Evolutionary conservation across 2,329 filamentous ascomycete genomes (phyloP).

Genomic region (Sclerotinia minor): DNA sequence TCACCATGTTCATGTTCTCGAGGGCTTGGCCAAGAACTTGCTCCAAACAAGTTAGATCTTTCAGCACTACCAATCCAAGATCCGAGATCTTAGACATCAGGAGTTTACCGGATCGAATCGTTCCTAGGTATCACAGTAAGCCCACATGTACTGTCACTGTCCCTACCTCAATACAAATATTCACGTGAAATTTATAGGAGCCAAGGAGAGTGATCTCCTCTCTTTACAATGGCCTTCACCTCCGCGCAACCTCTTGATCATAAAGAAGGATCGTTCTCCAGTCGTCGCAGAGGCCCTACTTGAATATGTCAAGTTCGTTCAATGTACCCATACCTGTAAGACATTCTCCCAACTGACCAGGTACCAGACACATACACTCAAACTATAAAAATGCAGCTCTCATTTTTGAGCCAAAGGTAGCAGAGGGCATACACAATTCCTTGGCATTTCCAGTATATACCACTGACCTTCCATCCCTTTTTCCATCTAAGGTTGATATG

Average conservation of each 20-base stretch:
- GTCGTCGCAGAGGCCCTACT: constrained; percentile 42
- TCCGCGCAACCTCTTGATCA: constrained; percentile 66
- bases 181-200: constrained; percentile 52
- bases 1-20: constrained; percentile 27
- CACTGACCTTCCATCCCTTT: constrained; percentile 45
- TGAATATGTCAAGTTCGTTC: constrained; percentile 43
- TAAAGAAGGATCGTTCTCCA: constrained; percentile 62
- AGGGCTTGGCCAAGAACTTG: constrained; percentile 26
- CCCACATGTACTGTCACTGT: not conserved
- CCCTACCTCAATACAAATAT: not conserved
- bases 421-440: constrained; percentile 66
- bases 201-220: constrained; percentile 58
- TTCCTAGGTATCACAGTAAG: constrained; percentile 65
- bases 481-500: constrained; percentile 82
- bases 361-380: constrained; percentile 65
- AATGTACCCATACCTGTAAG: not conserved
- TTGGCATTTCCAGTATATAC: constrained; percentile 75
- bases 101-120: constrained; percentile 54
- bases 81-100: constrained; percentile 53
- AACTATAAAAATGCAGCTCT: constrained; percentile 81
- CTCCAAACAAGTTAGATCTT: constrained; percentile 39
- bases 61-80: constrained; percentile 51
- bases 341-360: constrained; percentile 24
- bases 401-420: constrained; percentile 77
- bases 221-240: constrained; percentile 67